Evolutionary conservation across 345 rosid genomes (phyloP), one percentile per base, ranked within the genome.

Genomic region (Boechera stricta): DNA sequence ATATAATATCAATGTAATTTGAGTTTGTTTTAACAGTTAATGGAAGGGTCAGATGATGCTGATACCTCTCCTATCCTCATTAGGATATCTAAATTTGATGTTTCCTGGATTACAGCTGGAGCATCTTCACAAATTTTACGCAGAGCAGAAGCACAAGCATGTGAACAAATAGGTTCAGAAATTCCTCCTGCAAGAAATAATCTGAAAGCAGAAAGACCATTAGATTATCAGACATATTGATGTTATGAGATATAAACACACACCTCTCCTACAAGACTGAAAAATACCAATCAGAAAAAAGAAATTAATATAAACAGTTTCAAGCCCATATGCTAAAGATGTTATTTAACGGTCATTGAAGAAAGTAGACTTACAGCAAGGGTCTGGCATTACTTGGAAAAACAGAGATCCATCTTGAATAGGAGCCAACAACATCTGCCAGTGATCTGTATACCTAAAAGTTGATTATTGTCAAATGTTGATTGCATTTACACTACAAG

Each of bases 181-280:
- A 94, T 88, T 68, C 98, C 98, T 69, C 95, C 86, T 36, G 95
- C 98, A 64, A 92, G 94, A 86, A 94, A 94, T 80, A 92, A 90
- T 80, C 98, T 94, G 96, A 83, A 87, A 88, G 74, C 35, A 82
- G 82, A 80, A 81, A 87, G 74, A 77, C 71, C 69, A 65, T 44
- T 29, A 68, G 69, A 53, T 51, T 44, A 54, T 54, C 45, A 24
- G 18, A 59, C 15, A 35, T 55, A 35, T 36, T 69, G 48, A 44
- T 61, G 69, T 5, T 59, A 60, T 16, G 12, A 6, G 63, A 60
- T 41, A 67, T 28, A 36, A 47, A 38, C 60, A 48, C 26, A 48
- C 32, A 35, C 44, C 59, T 28, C 26, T 9, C 59, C 41, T 12
- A 76, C 10, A 10, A 59, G 31, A 69, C 15, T 60, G 54, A 49